Evolutionary conservation across 2,329 filamentous ascomycete species (phyloP), one percentile per base, ranked within the genome.

Genomic region (Nectriaceae sp.): DNA sequence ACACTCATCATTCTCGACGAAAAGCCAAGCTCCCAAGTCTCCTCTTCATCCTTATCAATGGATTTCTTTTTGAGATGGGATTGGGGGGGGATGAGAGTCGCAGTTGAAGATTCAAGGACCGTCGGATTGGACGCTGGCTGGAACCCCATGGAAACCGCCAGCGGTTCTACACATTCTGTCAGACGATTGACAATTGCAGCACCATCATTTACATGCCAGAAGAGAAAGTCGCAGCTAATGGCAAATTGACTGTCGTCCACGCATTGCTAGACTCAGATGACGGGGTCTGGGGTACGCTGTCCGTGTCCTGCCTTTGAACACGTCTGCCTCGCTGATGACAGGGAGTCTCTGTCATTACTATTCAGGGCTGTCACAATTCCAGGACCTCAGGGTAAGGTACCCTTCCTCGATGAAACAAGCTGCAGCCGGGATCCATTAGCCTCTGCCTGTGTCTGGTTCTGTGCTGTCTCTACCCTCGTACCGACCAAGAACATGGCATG

Each of bases 171-270:
- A 16, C n/a, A 5, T 15, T 18, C 24, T 6, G 24, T 41, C 39
- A 41, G 13, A 10, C 19, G 20, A 24, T 22, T 40, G 38, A 24
- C 8, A 21, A 26, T 5, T 19, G 6, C 11, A 10, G 18, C 8
- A n/a, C 24, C 40, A 22, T 42, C 40, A 42, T 42, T 42, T 31
- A 22, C 40, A 21, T 42, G 40, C 40, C 40, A 42, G 24, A 26
- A 4, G 20, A 19, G n/a, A 18, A 43, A 39, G 37, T 31, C 26
- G 26, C 26, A 31, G 26, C 26, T 31, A 8, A 31, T 15, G 15
- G 26, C 26, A 8, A 31, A 31, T 31, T 31, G 26, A 15, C 15
- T 15, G 26, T 15, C 15, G 26, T 31, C 26, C 26, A 31, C 18
- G 37, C 5, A 20, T n/a, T 21, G 8, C 15, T 31, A 8, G 37